phyloP scores from a whole-genome alignment of 371 early-diverging fungal species.

The Syncephalastrum racemosum region DNA sequence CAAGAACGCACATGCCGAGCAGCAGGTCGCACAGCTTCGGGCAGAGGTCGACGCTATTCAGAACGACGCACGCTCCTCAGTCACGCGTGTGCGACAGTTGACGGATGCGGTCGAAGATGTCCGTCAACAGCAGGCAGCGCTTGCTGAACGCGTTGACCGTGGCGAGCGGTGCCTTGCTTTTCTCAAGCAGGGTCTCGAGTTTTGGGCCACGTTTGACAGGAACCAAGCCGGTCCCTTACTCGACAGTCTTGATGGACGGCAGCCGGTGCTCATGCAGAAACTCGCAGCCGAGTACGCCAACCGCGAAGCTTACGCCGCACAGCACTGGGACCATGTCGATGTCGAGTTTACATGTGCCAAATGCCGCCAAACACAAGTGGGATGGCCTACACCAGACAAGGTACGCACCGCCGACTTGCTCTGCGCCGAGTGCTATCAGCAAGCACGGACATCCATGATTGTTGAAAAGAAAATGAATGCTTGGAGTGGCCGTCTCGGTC shows the following conservation, averaged over 20 bases:
- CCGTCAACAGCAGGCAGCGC: constrained; percentile 10
- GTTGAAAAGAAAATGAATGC: constrained; percentile 40
- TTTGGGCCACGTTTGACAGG: constrained; percentile 31
- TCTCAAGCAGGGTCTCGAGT: constrained; percentile 21
- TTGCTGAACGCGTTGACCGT: constrained; percentile 11
- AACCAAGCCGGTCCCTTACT: constrained; percentile 26
- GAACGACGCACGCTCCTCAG: neutral
- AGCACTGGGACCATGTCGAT: constrained; percentile 24
- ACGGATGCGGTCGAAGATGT: constrained; percentile 20
- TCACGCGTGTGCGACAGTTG: neutral
- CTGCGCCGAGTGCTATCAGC: constrained; percentile 39
- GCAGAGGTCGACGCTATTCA: constrained; percentile 12
- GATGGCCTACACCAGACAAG: constrained; percentile 46
- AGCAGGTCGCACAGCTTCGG: constrained; percentile 30
- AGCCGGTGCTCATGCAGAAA: too few species aligned
- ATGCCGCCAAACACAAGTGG: constrained; percentile 19
- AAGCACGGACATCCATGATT: constrained; percentile 29
- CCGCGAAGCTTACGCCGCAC: constrained; percentile 27
- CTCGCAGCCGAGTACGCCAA: constrained; percentile 25
- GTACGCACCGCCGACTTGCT: constrained; percentile 29
- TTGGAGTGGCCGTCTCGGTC: constrained; percentile 1
- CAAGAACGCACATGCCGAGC: constrained; percentile 30
- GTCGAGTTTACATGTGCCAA: constrained; percentile 37
- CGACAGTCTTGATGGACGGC: constrained; percentile 15
- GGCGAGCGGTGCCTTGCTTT: constrained; percentile 9